Evolutionary conservation across 1,284 basidiomycete species (phyloP).

Genomic region (Tilletia indica): DNA sequence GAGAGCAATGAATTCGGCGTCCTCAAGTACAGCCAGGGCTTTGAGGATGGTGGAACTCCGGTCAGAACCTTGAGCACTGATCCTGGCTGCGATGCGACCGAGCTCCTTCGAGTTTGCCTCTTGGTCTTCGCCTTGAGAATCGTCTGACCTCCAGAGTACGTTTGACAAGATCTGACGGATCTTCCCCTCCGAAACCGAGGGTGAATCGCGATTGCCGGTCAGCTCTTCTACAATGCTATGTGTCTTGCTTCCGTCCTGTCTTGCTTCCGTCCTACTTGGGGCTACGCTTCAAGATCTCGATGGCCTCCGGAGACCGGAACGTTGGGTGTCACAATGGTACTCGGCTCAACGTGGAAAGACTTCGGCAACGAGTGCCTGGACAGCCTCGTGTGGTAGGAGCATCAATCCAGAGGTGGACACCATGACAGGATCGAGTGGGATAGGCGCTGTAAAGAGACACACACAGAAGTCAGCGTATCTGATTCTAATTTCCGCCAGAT

Average conservation of each 20-base stretch:
- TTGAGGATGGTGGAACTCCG: not conserved
- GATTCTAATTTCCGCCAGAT: slow-evolving; percentile 75
- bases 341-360: slow-evolving; percentile 68
- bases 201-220: too few relatives aligned
- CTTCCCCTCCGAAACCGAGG: too few relatives aligned
- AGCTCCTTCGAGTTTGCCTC: too few relatives aligned
- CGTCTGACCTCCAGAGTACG: too few relatives aligned
- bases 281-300: slow-evolving; percentile 45
- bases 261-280: slow-evolving; percentile 52
- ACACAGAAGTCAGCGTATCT: slow-evolving; percentile 66
- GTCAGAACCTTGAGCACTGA: not conserved
- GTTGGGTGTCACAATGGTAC: slow-evolving; percentile 78
- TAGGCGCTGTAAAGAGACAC: slow-evolving; percentile 23
- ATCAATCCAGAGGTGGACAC: slow-evolving; percentile 87
- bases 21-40: slow-evolving; percentile 47
- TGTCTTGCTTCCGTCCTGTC: too few relatives aligned
- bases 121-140: too few relatives aligned
- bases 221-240: too few relatives aligned
- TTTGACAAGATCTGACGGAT: too few relatives aligned
- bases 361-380: slow-evolving; percentile 65
- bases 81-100: not conserved
- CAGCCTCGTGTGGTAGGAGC: slow-evolving; percentile 69
- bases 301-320: slow-evolving; percentile 66
- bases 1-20: slow-evolving; percentile 63
- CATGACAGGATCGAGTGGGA: slow-evolving; percentile 69